Evolutionary conservation across 768 basidiomycete species (phyloP).

Genomic region (Boletus bicolor): DNA sequence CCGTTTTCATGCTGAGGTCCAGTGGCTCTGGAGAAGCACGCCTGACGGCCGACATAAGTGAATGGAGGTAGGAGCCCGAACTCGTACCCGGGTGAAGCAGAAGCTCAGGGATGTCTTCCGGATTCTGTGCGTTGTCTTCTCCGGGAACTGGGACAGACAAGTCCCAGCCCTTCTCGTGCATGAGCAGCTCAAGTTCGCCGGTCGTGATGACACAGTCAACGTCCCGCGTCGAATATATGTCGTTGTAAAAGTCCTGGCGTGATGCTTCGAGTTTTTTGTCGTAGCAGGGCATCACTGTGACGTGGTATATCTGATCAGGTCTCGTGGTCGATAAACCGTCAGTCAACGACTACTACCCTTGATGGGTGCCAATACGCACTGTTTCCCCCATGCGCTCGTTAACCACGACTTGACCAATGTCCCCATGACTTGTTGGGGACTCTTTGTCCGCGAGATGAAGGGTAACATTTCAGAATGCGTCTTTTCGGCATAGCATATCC

Average conservation of each 20-base stretch:
- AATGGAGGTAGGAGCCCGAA: slow-evolving; percentile 90
- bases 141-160: slow-evolving; percentile 53
- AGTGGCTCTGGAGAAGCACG: slow-evolving; percentile 42
- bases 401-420: slow-evolving; percentile 90
- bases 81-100: slow-evolving; percentile 78
- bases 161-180: slow-evolving; percentile 81
- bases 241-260: slow-evolving; percentile 86
- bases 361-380: slow-evolving; percentile 44
- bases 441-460: slow-evolving; percentile 84
- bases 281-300: slow-evolving; percentile 98
- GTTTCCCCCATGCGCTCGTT: slow-evolving; percentile 59
- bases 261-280: slow-evolving; percentile 99
- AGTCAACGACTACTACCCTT: background rate
- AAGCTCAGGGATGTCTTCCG: slow-evolving; percentile 59
- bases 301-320: slow-evolving; percentile 89
- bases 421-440: slow-evolving; percentile 94
- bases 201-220: slow-evolving; percentile 98
- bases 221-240: slow-evolving; percentile 78
- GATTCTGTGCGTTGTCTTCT: slow-evolving; percentile 37
- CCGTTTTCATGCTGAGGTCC: slow-evolving; percentile 48
- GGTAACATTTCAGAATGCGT: slow-evolving; percentile 92
- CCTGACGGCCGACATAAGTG: slow-evolving; percentile 60
- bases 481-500: slow-evolving; percentile 99
- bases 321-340: slow-evolving; percentile 35
- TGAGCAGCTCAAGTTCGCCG: slow-evolving; percentile 84